Base-by-base conservation (phyloP, 2,329 filamentous ascomycete genomes). In the Penicillium sp. region DNA sequence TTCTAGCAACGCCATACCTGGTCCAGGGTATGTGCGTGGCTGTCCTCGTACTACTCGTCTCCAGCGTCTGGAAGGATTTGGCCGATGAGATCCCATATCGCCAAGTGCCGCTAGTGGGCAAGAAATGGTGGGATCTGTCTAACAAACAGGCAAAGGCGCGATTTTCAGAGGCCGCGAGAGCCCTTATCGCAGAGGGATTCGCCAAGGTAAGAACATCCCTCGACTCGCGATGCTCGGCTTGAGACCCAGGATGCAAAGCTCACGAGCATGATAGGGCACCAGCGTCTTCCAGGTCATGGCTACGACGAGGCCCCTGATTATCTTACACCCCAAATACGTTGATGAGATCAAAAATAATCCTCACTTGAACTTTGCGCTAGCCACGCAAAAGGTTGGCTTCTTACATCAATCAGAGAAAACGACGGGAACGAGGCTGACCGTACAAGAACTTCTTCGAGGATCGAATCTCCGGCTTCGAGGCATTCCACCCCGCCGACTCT, bases 321-420 rank as follows among this genome's bases (percentile, higher is more conserved):
- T 75, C 43, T 56, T 75, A 54, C 70, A 74, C 36, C 70, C 69
- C 4, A 66, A 62, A 22, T 72, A 68, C 52, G 59, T 73, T 10
- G 61, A 74, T 54, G 72, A 75, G 58, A 60, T 75, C 59, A 74
- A 74, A 54, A 71, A 59, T 46, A 61, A 74, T 41, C 70, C 71
- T 5, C 36, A 72, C 47, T 55, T 75, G 19, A 54, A 58, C 54
- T 74, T 74, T 51, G 50, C 65, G 3, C 62, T 63, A 18, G 68
- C 70, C 1, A 64, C 60, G 43, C 59, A 54, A 37, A 72, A 69
- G 61, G 71, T 65, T 60, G 10, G 55, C 22, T 37, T 11, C 16
- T 52, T 2, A 31, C 24, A 18, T 37, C 36, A 10, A 24, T 13
- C 22, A 10, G 16, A n/a, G 22, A 18, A 18, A 35, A 9, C 11